phyloP scores from a whole-genome alignment of 2,329 filamentous ascomycete species.

The Neopestalotiopsis sp. region DNA sequence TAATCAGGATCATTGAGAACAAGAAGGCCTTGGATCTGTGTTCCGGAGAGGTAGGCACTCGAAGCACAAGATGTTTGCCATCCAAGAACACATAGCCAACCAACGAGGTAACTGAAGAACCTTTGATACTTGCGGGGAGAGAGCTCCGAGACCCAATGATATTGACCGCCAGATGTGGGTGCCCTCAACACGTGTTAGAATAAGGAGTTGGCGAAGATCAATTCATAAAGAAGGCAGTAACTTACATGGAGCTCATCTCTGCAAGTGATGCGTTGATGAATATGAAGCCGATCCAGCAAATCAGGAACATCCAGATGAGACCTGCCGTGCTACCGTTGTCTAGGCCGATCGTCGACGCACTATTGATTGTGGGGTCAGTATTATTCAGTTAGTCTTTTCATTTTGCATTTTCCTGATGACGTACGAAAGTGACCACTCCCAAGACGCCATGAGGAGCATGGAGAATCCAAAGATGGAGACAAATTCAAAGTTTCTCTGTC shows the following conservation, averaged over 20 bases:
- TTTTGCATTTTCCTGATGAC: neutral
- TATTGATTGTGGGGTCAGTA: too few species aligned
- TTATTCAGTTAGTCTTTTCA: too few species aligned
- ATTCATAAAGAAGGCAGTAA: neutral
- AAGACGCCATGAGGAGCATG: conserved; percentile 49
- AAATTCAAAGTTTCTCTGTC: conserved; percentile 40
- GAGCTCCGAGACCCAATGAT: conserved; percentile 63
- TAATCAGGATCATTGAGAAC: conserved; percentile 24
- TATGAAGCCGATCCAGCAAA: conserved; percentile 44
- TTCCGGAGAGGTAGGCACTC: conserved; percentile 28
- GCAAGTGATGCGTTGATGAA: conserved; percentile 48
- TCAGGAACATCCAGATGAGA: conserved; percentile 49
- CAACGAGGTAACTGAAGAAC: conserved; percentile 56
- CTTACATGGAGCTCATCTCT: conserved; percentile 53
- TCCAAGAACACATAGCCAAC: conserved; percentile 40
- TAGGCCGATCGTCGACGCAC: neutral
- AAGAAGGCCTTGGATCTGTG: conserved; percentile 27
- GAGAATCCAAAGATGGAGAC: conserved; percentile 53
- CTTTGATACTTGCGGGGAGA: conserved; percentile 53
- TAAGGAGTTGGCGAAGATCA: neutral
- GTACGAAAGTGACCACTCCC: conserved; percentile 47
- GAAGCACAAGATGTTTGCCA: too few species aligned
- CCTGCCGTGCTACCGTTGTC: conserved; percentile 52
- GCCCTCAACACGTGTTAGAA: conserved; percentile 32
- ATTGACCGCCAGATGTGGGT: conserved; percentile 62